Evolutionary conservation across 306 rosid species (phyloP).

Genomic region (Acacia crassicarpa): DNA sequence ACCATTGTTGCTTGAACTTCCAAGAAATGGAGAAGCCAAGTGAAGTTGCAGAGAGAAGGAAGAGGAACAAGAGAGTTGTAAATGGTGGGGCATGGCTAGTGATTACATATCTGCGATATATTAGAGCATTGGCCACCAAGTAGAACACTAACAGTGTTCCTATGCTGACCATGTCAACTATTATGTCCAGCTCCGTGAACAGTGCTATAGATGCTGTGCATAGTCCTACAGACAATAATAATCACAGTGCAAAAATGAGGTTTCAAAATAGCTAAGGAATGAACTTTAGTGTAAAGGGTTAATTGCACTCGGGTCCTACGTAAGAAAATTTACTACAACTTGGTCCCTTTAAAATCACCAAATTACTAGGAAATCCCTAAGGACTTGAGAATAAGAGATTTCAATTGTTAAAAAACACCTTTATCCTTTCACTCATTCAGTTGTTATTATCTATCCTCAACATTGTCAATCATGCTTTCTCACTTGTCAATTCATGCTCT

Average conservation of each 20-base stretch:
- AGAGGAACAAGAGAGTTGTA: conserved; percentile 57
- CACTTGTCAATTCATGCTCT: too few species aligned
- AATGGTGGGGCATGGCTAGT: conserved; percentile 50
- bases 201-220: conserved; percentile 90
- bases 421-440: too few species aligned
- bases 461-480: too few species aligned
- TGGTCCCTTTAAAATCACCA: too few species aligned
- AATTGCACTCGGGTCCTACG: too few species aligned
- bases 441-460: too few species aligned
- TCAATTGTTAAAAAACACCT: too few species aligned
- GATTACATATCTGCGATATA: conserved; percentile 73
- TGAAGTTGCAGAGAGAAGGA: conserved; percentile 64
- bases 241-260: background rate
- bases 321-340: too few species aligned
- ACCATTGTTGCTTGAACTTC: conserved; percentile 62
- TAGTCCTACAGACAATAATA: conserved; percentile 49
- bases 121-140: conserved; percentile 88
- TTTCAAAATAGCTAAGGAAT: background rate
- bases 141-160: conserved; percentile 87
- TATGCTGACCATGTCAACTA: conserved; percentile 65
- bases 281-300: background rate
- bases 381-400: too few species aligned
- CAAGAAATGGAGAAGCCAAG: conserved; percentile 73
- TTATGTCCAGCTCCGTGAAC: conserved; percentile 74
- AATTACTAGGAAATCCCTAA: too few species aligned